Evolutionary conservation across 257 asterid genomes (phyloP).

Genomic region (Parsonsia alboflavescens): DNA sequence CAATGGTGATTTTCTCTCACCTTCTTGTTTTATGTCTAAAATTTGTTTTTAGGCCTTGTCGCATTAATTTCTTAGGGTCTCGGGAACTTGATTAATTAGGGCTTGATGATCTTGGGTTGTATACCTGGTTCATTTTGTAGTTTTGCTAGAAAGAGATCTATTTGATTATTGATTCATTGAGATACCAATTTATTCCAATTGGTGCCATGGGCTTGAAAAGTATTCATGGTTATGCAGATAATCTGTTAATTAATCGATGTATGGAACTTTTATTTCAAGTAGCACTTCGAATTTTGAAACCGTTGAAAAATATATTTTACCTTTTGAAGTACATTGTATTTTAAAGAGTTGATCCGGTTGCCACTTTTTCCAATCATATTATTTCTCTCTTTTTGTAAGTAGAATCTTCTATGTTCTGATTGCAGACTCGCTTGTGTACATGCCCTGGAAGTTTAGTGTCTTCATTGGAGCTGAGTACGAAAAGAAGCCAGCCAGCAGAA

Average conservation of each 20-base stretch:
- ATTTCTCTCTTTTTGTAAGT: background rate
- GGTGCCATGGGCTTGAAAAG: background rate
- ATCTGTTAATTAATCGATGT: background rate
- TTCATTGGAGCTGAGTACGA: slow-evolving; percentile 15
- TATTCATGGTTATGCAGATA: background rate
- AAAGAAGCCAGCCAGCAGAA: slow-evolving; percentile 22
- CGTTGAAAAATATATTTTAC: background rate
- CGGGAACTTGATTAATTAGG: background rate
- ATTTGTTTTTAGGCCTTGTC: background rate
- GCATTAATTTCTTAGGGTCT: background rate
- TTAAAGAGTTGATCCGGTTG: background rate
- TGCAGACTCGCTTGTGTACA: slow-evolving; percentile 37
- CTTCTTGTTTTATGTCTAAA: background rate
- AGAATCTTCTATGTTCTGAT: slow-evolving; percentile 2
- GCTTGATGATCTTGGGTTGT: background rate
- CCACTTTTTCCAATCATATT: background rate
- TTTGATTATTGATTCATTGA: background rate
- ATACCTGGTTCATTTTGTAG: background rate
- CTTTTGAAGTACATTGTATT: background rate
- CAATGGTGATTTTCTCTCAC: slow-evolving; percentile 22
- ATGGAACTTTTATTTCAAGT: background rate
- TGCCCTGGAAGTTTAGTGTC: slow-evolving; percentile 27
- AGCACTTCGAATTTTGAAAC: background rate
- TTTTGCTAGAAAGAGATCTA: background rate
- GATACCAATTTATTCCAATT: background rate